phyloP scores from a whole-genome alignment of 352 stramenopile genomes.

The Aphanomyces cochlioides region DNA sequence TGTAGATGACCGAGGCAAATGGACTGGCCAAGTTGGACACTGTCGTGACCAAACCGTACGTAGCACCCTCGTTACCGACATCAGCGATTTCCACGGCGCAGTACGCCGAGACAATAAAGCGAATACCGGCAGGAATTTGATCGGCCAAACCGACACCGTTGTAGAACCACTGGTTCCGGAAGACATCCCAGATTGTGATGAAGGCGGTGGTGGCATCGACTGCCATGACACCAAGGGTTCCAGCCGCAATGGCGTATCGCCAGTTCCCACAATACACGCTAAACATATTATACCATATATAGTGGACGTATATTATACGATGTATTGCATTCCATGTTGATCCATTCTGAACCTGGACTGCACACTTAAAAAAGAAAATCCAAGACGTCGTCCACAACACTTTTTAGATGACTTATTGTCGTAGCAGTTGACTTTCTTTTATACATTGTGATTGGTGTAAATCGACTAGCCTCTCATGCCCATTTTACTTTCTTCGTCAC shows the following conservation, averaged over 20 bases:
- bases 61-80: constrained; percentile 67
- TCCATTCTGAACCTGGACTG: too few relatives aligned
- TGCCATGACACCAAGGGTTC: constrained; percentile 37
- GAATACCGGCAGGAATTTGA: constrained; percentile 58
- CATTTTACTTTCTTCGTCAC: too few relatives aligned
- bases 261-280: too few relatives aligned
- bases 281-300: too few relatives aligned
- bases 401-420: too few relatives aligned
- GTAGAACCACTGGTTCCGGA: constrained; percentile 63
- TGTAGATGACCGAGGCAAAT: constrained; percentile 52
- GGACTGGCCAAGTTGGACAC: constrained; percentile 71
- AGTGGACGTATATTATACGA: too few relatives aligned
- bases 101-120: constrained; percentile 72
- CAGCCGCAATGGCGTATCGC: constrained; percentile 37
- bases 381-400: too few relatives aligned
- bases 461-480: too few relatives aligned
- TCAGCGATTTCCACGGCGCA: constrained; percentile 76
- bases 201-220: constrained; percentile 31
- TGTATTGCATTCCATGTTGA: too few relatives aligned
- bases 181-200: constrained; percentile 51
- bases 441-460: too few relatives aligned
- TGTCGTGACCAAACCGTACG: constrained; percentile 71
- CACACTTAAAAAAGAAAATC: too few relatives aligned
- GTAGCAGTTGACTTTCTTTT: too few relatives aligned
- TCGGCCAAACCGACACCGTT: constrained; percentile 47